Evolutionary conservation across 2,329 filamentous ascomycete genomes (phyloP), one percentile per base, ranked within the genome.

Genomic region (Penicillium verrucosum): DNA sequence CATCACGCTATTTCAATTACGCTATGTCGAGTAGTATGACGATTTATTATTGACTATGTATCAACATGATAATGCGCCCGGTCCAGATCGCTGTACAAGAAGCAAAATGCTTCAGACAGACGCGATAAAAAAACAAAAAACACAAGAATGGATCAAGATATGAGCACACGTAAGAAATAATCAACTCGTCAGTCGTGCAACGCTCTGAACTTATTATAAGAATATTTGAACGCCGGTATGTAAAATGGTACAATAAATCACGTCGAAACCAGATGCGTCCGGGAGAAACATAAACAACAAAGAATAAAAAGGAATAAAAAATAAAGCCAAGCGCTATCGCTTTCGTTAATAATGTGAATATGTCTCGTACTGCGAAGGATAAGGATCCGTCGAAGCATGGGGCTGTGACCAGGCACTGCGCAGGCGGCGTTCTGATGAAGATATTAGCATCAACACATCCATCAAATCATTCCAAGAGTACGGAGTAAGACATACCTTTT

Each of bases 401-500:
- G 68, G 65, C 46, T 68, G 69, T 12, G 69, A 62, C 63, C 66
- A 69, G 29, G 55, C 60, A 44, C 59, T 69, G 59, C 65, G 70
- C 44, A 74, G 55, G 41, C 74, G 73, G 44, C 75, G 75, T 70
- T 77, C 75, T 76, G 7, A 47, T 1, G 36, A 54, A 44, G 45
- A 49, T 42, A 25, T 64, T 57, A 60, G 63, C 18, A 49, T 34
- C 5, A 5, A 16, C 3, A 16, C 21, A 34, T 16, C 18, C 4
- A n/a, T 9, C 14, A 18, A 27, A 23, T 16, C 2, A 9, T 23
- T 10, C 7, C 6, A 50, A 8, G 12, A 6, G n/a, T 23, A 8
- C 10, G 25, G 9, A 41, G n/a, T 12, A 46, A 30, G 8, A 51
- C 74, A 73, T 78, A 82, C 85, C 87, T 74, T 83, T 85, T 80